These are phyloP conservation scores for Laguncularia racemosa DNA, from an alignment of 345 rosid genomes.

Conservation along the genomic window DNA sequence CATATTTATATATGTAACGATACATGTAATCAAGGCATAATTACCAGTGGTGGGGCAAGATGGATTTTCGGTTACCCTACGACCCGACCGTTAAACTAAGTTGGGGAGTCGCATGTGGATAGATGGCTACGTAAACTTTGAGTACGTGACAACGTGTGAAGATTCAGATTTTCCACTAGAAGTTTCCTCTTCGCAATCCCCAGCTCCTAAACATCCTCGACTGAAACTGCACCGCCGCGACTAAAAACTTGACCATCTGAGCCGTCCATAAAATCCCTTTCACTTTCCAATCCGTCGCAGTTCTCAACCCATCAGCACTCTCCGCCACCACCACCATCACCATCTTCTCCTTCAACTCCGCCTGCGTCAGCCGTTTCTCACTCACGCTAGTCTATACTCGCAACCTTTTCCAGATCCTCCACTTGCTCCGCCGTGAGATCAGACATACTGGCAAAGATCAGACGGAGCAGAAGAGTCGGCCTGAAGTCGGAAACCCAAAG, in stretches of 20 bases:
- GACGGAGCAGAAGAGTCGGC: constrained; percentile 23
- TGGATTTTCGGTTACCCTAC: no score
- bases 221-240: constrained; percentile 26
- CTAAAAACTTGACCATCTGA: constrained; percentile 24
- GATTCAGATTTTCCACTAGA: no score
- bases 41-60: no score
- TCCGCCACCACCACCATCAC: constrained; percentile 15
- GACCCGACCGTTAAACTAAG: no score
- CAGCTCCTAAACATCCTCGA: constrained; percentile 12
- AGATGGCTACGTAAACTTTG: no score
- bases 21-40: no score
- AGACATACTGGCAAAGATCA: constrained; percentile 8
- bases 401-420: constrained; percentile 13
- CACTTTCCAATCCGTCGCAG: constrained; percentile 11
- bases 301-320: constrained; percentile 20
- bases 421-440: constrained; percentile 20
- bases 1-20: no score
- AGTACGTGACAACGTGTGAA: no score
- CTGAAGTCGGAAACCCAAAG: constrained; percentile 34
- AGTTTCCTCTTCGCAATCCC: constrained; percentile 10
- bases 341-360: constrained; percentile 14
- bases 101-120: no score
- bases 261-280: constrained; percentile 21
- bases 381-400: constrained; percentile 13
- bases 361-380: constrained; percentile 27